Base-by-base conservation (phyloP, 1,284 basidiomycete genomes). In the Sanghuangporus baumii region DNA sequence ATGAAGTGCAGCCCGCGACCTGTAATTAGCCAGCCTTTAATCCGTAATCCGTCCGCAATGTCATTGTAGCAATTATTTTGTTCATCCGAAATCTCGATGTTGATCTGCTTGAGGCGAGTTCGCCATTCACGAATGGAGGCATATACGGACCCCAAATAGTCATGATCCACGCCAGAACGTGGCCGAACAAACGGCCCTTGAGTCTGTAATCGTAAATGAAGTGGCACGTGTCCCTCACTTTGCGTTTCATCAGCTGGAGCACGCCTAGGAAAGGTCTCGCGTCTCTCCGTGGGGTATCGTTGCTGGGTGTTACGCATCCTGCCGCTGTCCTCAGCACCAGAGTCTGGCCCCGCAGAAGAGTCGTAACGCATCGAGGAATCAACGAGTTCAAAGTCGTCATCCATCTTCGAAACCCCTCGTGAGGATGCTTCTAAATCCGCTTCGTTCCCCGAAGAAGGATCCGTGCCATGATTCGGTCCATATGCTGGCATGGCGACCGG, bases 11-110 rank as follows among this genome's bases (percentile, higher is more conserved):
- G 70, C 0, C 88, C 89, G 23, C 83, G 78, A 2, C 91, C 91
- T 38, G 91, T 80, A 67, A 93, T 73, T 50, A 94, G 71, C 88
- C 89, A 93, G 0, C 91, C 91, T 66, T 85, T 85, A 66, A 90
- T 81, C 51, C 78, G 74, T 23, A 77, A 77, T 3, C 90, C 89
- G 54, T 84, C 82, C 7, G 88, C 87, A 60, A 92, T 88, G 65
- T 87, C 82, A 56, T 81, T 82, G 68, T 89, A 91, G 57, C 81
- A 77, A 41, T 82, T 78, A 55, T 78, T 76, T 72, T 93, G 91
- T 11, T 81, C 79, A 6, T 86, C 82, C 8, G 78, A 76, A 63
- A 92, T 89, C 67, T 87, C 84, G 2, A 74, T 74, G 69, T 93
- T 93, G 71, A 92, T 86, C 20, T 77, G 75, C 74, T 91, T 91